These are phyloP conservation scores for Nicotiana paniculata DNA, from an alignment of 257 asterid genomes.

Conservation along the genomic window DNA sequence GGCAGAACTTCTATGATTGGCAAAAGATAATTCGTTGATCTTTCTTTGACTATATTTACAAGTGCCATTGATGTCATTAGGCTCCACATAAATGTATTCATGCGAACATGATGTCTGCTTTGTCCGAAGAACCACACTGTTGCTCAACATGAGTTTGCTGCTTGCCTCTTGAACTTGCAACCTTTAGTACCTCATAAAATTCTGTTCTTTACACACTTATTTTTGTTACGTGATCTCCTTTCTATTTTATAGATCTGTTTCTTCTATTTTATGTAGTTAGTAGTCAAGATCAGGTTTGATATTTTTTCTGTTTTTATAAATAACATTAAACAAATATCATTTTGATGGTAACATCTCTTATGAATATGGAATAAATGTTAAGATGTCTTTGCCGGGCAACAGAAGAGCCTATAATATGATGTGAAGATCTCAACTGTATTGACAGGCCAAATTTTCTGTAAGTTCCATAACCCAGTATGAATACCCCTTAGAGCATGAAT, in stretches of 20 bases:
- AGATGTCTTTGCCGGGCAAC: neutral
- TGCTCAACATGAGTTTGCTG: conserved; percentile 2
- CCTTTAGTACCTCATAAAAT: neutral
- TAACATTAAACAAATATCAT: neutral
- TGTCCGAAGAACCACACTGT: neutral
- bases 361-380: neutral
- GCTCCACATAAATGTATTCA: neutral
- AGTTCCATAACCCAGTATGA: neutral
- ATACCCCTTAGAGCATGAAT: neutral
- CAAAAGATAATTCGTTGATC: neutral
- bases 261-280: neutral
- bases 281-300: neutral
- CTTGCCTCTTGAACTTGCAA: neutral
- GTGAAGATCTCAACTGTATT: neutral
- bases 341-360: neutral
- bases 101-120: neutral
- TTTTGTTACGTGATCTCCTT: neutral
- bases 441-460: neutral
- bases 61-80: neutral
- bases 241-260: neutral
- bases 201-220: neutral
- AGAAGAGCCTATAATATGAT: neutral
- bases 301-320: neutral
- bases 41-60: neutral
- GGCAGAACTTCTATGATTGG: neutral